Evolutionary conservation across 176 grass and related monocot genomes (phyloP), one percentile per base, ranked within the genome.

Genomic region (Zoysia pacifica): DNA sequence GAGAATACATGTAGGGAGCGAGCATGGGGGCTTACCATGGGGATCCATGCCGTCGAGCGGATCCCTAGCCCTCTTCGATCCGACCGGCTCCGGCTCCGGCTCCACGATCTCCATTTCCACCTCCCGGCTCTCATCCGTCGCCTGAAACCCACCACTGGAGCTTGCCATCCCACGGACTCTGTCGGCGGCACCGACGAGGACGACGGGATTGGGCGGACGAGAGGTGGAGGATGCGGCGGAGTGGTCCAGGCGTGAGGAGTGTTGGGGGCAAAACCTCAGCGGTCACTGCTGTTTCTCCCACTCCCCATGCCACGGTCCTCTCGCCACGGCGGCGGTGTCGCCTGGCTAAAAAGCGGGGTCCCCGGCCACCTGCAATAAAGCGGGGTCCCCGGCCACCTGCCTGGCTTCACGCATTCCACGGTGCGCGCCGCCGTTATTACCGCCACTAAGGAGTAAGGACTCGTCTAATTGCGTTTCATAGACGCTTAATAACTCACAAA

Each of bases 41-140:
- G 40, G 72, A 36, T 5, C 69, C 20, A 15, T 10, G 84, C 3
- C 67, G 56, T 5, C 41, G 18, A 13, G 9, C 1, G 50, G 11
- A 54, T 42, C 44, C 60, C 74, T 67, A 4, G n/a, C n/a, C 85
- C 79, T 66, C 74, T 87, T 87, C 42, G 62, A 3, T 6, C 79
- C 59, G 59, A 37, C 42, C 50, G 65, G 58, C 11, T 2, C 73
- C 20, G 48, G 66, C 40, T 46, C 43, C 28, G 28, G 28, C 28
- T 28, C 28, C 28, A 47, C 42, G 8, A 40, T 55, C 60, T 73
- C 77, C 84, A 68, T 74, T 38, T 68, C 77, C 37, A 36, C 70
- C 5, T 73, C 73, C 67, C 3, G 20, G 53, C 72, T 72, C 66
- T 65, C 78, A 6, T 48, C 79, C 74, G 10, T 78, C 73, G 7